Conservation (phyloP, 2,329 filamentous ascomycete genomes). For the Aspergillus texensis region DNA sequence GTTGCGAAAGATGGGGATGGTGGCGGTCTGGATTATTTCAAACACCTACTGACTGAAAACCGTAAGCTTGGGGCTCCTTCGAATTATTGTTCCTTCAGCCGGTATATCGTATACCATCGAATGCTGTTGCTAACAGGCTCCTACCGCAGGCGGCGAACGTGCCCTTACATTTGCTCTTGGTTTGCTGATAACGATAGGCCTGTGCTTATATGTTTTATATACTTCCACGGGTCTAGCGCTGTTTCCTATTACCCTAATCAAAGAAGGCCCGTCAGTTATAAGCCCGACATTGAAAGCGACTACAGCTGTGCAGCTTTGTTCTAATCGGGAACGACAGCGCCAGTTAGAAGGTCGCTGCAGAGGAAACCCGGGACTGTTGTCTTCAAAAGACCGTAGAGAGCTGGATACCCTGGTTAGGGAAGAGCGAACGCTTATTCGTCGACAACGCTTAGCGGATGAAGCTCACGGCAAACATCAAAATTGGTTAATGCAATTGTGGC, state of each 20-base stretch:
- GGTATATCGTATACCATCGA: background rate
- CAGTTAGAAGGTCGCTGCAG: slow-evolving; percentile 85
- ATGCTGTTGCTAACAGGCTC: background rate
- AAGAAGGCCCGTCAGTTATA: slow-evolving; percentile 84
- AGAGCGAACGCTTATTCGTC: slow-evolving; percentile 87
- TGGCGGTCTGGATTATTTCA: slow-evolving; percentile 88
- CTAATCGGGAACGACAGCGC: slow-evolving; percentile 87
- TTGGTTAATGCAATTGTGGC: slow-evolving; percentile 73
- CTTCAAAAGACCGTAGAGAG: slow-evolving; percentile 84
- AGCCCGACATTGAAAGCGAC: slow-evolving; percentile 75
- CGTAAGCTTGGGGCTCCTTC: slow-evolving; percentile 52
- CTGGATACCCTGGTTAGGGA: slow-evolving; percentile 84
- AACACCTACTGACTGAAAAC: slow-evolving; percentile 78
- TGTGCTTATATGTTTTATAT: slow-evolving; percentile 83
- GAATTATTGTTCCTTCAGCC: background rate
- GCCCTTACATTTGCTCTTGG: slow-evolving; percentile 88
- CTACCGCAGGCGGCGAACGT: slow-evolving; percentile 74
- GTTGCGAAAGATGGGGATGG: slow-evolving; percentile 68
- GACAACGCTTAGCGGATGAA: slow-evolving; percentile 80
- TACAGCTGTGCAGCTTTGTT: slow-evolving; percentile 77
- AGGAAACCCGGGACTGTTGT: slow-evolving; percentile 72
- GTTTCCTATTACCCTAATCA: slow-evolving; percentile 87
- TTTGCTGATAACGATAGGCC: slow-evolving; percentile 83
- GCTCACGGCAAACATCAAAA: slow-evolving; percentile 69
- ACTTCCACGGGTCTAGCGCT: slow-evolving; percentile 86